phyloP scores from a whole-genome alignment of 2,329 filamentous ascomycete genomes.

The Calonectria ilicicola region DNA sequence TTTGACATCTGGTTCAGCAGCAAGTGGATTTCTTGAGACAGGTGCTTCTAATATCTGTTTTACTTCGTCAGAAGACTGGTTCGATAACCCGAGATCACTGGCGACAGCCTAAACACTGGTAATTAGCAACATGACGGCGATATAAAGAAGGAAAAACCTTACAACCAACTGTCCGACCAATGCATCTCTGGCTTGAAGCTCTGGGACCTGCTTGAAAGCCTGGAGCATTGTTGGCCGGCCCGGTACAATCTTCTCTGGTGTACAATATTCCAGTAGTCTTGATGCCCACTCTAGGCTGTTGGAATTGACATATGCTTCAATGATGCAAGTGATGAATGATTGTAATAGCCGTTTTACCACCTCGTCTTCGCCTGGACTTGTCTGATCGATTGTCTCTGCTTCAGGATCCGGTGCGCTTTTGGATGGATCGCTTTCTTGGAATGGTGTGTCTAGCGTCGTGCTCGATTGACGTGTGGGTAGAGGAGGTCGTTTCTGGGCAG shows the following conservation, averaged over 20 bases:
- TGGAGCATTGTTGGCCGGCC: conserved; percentile 71
- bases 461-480: conserved; percentile 71
- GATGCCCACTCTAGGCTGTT: conserved; percentile 72
- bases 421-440: conserved; percentile 64
- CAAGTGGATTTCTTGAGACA: conserved; percentile 59
- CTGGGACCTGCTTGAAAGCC: conserved; percentile 73
- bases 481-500: conserved; percentile 74
- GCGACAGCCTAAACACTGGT: conserved; percentile 66
- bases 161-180: conserved; percentile 80
- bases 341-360: conserved; percentile 76
- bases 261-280: conserved; percentile 75
- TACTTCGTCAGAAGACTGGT: conserved; percentile 59
- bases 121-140: conserved; percentile 24
- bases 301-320: conserved; percentile 78
- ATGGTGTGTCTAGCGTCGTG: conserved; percentile 65
- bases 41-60: conserved; percentile 57
- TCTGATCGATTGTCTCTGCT: conserved; percentile 51
- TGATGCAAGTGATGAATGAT: conserved; percentile 81
- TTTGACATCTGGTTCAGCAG: conserved; percentile 57
- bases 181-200: conserved; percentile 71
- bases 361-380: conserved; percentile 67
- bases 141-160: conserved; percentile 44
- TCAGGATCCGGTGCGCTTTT: conserved; percentile 73
- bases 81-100: conserved; percentile 68
- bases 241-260: conserved; percentile 73